phyloP scores from a whole-genome alignment of 2,329 filamentous ascomycete genomes.

The Tolypocladium nubicola region DNA sequence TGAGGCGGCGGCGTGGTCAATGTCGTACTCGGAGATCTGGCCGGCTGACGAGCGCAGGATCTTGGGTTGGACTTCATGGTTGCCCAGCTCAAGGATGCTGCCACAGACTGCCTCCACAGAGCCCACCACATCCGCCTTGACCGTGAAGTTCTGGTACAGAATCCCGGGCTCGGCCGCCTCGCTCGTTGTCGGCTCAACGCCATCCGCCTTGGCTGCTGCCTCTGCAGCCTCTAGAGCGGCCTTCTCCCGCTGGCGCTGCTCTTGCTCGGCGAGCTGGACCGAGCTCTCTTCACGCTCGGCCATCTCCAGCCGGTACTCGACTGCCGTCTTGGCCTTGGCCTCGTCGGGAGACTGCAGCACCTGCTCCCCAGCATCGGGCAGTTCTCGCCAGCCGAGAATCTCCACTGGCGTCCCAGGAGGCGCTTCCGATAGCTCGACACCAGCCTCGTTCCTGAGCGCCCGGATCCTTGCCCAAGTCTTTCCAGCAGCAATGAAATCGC shows the following conservation, averaged over 20 bases:
- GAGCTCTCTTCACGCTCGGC: slow-evolving; percentile 64
- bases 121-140: slow-evolving; percentile 89
- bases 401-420: slow-evolving; percentile 85
- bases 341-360: slow-evolving; percentile 76
- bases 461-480: slow-evolving; percentile 83
- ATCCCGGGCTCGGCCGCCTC: slow-evolving; percentile 29
- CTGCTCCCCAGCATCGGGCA: slow-evolving; percentile 74
- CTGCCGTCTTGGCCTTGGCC: slow-evolving; percentile 64
- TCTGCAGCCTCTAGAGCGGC: slow-evolving; percentile 27
- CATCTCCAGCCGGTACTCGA: slow-evolving; percentile 65
- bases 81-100: slow-evolving; percentile 68
- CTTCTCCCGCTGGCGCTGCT: slow-evolving; percentile 49
- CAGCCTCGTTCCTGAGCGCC: slow-evolving; percentile 74
- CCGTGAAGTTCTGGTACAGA: slow-evolving; percentile 62
- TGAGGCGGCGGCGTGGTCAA: slow-evolving; percentile 75
- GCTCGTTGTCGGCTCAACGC: slow-evolving; percentile 19
- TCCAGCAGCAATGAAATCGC: slow-evolving; percentile 80
- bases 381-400: slow-evolving; percentile 84
- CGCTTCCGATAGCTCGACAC: slow-evolving; percentile 59
- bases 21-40: slow-evolving; percentile 70
- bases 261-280: slow-evolving; percentile 66
- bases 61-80: slow-evolving; percentile 68
- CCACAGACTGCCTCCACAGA: slow-evolving; percentile 85
- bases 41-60: slow-evolving; percentile 73
- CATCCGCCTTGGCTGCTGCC: slow-evolving; percentile 23